Evolutionary conservation across 2,329 filamentous ascomycete species (phyloP).

Genomic region (Xylariaceae sp.): DNA sequence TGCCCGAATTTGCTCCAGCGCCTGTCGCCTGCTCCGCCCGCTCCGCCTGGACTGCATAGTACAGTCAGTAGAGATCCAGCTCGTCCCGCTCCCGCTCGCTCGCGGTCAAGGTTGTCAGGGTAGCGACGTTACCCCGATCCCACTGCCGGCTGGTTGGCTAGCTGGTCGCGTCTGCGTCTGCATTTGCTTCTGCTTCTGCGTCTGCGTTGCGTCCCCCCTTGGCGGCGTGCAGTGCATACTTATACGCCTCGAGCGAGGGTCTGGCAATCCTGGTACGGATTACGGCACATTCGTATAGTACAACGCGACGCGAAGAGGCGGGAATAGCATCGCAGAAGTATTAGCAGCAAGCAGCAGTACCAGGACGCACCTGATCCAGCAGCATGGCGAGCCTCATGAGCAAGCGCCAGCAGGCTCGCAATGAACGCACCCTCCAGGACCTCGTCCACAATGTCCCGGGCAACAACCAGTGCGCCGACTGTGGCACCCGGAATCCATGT

Average conservation of each 20-base stretch:
- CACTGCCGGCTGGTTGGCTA: conserved; percentile 7
- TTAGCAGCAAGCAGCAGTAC: no score
- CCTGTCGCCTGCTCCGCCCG: no score
- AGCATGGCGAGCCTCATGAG: conserved; percentile 69
- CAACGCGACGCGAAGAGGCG: conserved; percentile 5
- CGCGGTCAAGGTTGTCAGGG: not conserved
- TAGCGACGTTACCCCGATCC: conserved; percentile 19
- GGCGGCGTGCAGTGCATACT: conserved; percentile 1
- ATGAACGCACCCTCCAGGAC: conserved; percentile 87
- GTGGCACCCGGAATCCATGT: conserved; percentile 87
- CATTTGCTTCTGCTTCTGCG: conserved; percentile 4
- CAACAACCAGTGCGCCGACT: conserved; percentile 93
- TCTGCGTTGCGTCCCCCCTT: no score
- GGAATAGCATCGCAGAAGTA: not conserved
- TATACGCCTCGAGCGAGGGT: conserved; percentile 1
- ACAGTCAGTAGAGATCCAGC: not conserved
- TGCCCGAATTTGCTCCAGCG: no score
- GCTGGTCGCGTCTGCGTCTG: conserved; percentile 14
- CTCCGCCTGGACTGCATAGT: not conserved
- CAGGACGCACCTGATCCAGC: no score
- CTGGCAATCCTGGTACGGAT: conserved; percentile 4
- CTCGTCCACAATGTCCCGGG: conserved; percentile 77
- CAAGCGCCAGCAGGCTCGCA: conserved; percentile 97
- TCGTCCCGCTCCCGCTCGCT: conserved; percentile 2
- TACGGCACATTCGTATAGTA: not conserved